Base-by-base conservation (phyloP, 2,329 filamentous ascomycete species). In the Colletotrichum musae region DNA sequence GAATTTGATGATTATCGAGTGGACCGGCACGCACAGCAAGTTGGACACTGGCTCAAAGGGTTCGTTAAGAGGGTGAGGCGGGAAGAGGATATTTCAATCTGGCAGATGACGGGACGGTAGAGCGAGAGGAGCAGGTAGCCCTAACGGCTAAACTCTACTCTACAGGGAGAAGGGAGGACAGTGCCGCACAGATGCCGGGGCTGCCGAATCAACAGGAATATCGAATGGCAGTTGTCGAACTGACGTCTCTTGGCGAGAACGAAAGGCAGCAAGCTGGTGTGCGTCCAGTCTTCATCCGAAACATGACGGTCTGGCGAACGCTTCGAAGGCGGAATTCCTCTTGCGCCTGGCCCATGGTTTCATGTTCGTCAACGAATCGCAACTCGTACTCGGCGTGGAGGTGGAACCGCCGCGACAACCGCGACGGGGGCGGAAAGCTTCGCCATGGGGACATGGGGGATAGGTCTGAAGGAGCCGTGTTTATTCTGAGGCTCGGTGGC, bases 231-330 rank as follows among this genome's bases (percentile, higher is more conserved):
- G 47, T 21, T 7, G 39, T 48, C 51, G 24, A 32, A 36, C 43
- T 66, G 56, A 65, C 66, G 56, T 60, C 61, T 64, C 60, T 59
- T 54, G 61, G 32, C 50, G n/a, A 32, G 6, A 32, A 45, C 66
- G 54, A 18, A 36, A 18, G 50, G 53, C 21, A 24, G 21, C 21
- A 24, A 24, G 21, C 21, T 24, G 21, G 21, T 24, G 21, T 24
- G 21, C 21, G 1, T 51, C 52, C 36, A 51, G 57, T 41, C 18
- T 18, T 50, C 41, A 50, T 53, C 48, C 50, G 56, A 60, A 56
- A 60, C 56, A n/a, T 5, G 16, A 9, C 66, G 43, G 28, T 54
- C 41, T 54, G 54, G 28, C 41, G 41, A 56, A 51, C 61, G 43
- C 28, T 59, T 45, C 32, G 43, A 51, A 51, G 43, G 43, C 41